Percentiles rank a stretch among this genome's conserved stretches.
Conservation (phyloP, 306 rosid genomes). For the Quercus alba region DNA sequence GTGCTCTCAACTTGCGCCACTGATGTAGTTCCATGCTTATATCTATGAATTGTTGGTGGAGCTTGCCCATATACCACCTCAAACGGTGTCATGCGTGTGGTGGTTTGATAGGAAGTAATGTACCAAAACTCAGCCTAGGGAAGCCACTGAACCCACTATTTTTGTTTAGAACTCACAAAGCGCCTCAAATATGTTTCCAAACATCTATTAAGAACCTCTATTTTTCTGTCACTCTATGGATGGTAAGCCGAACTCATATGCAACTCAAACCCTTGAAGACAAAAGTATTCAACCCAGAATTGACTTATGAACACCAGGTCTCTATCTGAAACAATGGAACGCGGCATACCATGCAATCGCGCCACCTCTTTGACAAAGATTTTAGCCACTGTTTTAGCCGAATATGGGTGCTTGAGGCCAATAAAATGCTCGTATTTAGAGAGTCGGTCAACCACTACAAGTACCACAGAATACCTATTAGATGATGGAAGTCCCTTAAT, state of each 20-base stretch:
- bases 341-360: not conserved
- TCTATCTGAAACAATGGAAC: not conserved
- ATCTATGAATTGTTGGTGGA: too few relatives aligned
- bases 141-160: not conserved
- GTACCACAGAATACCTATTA: accelerated
- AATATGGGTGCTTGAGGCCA: not conserved
- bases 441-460: not conserved
- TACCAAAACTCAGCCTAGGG: not conserved
- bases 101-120: not conserved
- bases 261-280: not conserved
- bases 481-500: not conserved
- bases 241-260: not conserved
- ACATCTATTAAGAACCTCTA: not conserved
- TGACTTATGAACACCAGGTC: not conserved
- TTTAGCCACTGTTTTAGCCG: not conserved
- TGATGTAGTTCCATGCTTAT: too few relatives aligned
- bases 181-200: not conserved
- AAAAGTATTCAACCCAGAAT: not conserved
- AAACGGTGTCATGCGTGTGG: not conserved
- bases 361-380: not conserved
- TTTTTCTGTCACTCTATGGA: not conserved
- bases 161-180: not conserved
- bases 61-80: too few relatives aligned
- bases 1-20: too few relatives aligned
- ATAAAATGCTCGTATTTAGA: not conserved